Evolutionary conservation across 2,329 filamentous ascomycete genomes (phyloP), one percentile per base, ranked within the genome.

Genomic region (Xylogone sp.): DNA sequence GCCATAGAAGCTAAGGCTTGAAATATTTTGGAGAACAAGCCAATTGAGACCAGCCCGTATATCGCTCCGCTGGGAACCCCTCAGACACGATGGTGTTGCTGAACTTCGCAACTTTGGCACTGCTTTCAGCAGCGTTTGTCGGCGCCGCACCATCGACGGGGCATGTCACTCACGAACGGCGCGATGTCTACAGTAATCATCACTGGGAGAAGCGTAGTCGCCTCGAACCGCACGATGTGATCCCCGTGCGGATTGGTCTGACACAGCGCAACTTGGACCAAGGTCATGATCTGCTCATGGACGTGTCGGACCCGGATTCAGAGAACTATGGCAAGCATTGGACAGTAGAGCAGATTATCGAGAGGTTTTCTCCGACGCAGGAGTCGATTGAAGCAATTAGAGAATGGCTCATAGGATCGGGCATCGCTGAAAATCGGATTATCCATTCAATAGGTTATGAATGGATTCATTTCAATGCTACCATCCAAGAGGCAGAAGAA

Each of bases 261-360:
- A 67, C 65, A 2, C 74, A 76, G 58, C 65, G 63, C n/a, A 75
- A 76, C 48, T 55, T 76, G n/a, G 67, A 75, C 10, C 64, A 67
- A 12, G 73, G 69, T 10, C 65, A 71, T 55, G 70, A 70, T 29
- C 65, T 65, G 21, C 62, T 75, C 20, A 73, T 73, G 69, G 70
- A 71, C 39, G 59, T 65, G 57, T 65, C 54, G 10, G 44, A 50
- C 31, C 53, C 55, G 1, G 21, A 39, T 6, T 75, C 73, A 10
- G 58, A 69, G 8, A 71, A 69, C 43, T 77, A 76, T 53, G 75
- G 74, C 48, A 68, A 71, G 52, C 72, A 77, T 62, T 75, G 72
- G 67, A 69, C 71, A 6, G 59, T 68, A 1, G 67, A 60, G 24
- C 56, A 61, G 44, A 52, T 77, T 4, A 60, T 67, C n/a, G 67